These are phyloP conservation scores for Ceratobasidium sp. DNA, from an alignment of 1,284 basidiomycete species.

Conservation along the genomic window DNA sequence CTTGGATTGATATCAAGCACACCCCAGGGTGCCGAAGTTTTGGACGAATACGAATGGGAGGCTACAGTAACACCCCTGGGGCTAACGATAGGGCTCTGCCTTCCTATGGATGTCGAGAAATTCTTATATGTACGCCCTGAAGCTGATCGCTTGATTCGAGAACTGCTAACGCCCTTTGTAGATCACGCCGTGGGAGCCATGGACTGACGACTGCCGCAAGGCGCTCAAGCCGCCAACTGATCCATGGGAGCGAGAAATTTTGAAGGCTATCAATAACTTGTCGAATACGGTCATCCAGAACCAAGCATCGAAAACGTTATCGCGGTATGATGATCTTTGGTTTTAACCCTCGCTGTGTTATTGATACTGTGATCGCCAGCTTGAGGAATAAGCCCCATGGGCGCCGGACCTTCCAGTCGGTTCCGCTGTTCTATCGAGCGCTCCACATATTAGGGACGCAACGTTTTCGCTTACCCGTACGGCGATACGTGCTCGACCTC, in stretches of 20 bases:
- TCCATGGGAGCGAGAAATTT: constrained; percentile 83
- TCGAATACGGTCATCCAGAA: constrained; percentile 97
- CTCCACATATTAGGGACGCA: constrained; percentile 86
- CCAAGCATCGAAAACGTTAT: constrained; percentile 84
- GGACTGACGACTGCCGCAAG: constrained; percentile 52
- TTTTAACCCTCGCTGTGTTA: background rate
- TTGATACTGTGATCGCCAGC: constrained; percentile 1
- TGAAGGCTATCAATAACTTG: constrained; percentile 90
- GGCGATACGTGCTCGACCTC: constrained; percentile 90
- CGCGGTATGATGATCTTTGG: constrained; percentile 61
- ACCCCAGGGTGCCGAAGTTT: constrained; percentile 75
- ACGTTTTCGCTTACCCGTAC: constrained; percentile 87
- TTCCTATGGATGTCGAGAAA: constrained; percentile 81
- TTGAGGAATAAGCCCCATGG: constrained; percentile 79
- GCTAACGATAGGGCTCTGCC: constrained; percentile 85
- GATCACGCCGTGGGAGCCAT: constrained; percentile 79
- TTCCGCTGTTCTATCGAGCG: constrained; percentile 81
- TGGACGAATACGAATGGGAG: constrained; percentile 93
- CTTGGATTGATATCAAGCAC: constrained; percentile 84
- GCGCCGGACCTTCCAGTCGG: constrained; percentile 71
- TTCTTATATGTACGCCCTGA: constrained; percentile 67
- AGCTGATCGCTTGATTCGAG: background rate
- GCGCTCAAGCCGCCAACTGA: constrained; percentile 62
- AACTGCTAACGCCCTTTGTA: constrained; percentile 48
- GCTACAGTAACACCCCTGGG: constrained; percentile 89